Conservation (phyloP, 2,329 filamentous ascomycete species). For the Kalmusia sp. region DNA sequence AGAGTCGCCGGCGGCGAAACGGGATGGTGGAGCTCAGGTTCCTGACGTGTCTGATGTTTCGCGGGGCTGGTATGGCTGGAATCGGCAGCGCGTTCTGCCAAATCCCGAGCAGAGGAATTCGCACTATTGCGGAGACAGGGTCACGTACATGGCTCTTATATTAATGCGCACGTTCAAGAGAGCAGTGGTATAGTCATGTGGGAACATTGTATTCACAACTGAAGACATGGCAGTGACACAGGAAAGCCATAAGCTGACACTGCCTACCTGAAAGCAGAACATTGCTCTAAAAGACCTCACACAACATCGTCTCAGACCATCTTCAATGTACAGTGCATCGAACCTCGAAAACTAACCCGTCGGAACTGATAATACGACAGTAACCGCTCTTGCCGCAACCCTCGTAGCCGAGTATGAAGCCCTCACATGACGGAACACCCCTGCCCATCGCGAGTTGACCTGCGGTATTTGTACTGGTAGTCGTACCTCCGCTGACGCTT, state of each 20-base stretch:
- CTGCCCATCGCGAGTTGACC: background rate
- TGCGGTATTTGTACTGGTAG: constrained; percentile 14
- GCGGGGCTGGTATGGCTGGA: constrained; percentile 20
- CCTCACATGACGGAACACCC: constrained; percentile 17
- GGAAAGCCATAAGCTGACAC: background rate
- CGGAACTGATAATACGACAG: background rate
- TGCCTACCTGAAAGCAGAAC: background rate
- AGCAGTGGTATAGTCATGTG: constrained; percentile 9
- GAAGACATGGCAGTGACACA: background rate
- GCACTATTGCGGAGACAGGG: background rate
- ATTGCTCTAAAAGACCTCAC: background rate
- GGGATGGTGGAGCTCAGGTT: constrained; percentile 8
- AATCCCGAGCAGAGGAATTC: constrained; percentile 10
- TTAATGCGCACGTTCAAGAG: constrained; percentile 6
- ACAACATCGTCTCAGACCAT: background rate
- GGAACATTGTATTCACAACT: background rate
- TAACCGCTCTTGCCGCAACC: background rate
- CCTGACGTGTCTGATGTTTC: constrained; percentile 28
- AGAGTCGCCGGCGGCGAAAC: too few relatives aligned
- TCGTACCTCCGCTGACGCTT: constrained; percentile 3
- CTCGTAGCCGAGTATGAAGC: background rate
- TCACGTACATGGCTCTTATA: constrained; percentile 20
- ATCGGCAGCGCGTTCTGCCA: constrained; percentile 6
- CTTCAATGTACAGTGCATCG: background rate
- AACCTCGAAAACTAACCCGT: background rate